Conservation (phyloP, 306 rosid species). For the Pterocarpus macrocarpus region DNA sequence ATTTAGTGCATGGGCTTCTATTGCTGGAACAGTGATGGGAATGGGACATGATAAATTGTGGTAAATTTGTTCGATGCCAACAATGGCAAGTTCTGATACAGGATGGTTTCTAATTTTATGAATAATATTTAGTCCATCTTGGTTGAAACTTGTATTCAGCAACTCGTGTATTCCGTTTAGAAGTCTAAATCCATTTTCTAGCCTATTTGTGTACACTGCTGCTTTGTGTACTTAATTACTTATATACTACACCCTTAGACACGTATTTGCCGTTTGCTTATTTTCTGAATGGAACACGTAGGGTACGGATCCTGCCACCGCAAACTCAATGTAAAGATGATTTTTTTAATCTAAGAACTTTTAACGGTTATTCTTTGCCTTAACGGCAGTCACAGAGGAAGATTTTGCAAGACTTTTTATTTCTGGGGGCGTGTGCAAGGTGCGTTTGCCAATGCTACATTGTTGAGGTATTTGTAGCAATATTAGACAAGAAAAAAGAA, state of each 20-base stretch:
- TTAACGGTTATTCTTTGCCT: neutral
- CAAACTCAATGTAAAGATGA: neutral
- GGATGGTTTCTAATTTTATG: neutral
- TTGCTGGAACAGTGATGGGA: neutral
- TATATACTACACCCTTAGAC: neutral
- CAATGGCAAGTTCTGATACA: neutral
- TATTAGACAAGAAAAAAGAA: no score
- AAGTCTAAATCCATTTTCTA: conserved; percentile 2
- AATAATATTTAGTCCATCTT: neutral
- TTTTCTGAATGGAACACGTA: neutral
- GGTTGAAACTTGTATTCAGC: neutral
- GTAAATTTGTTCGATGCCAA: neutral
- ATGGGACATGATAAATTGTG: neutral
- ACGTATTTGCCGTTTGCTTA: neutral
- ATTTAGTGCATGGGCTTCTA: neutral
- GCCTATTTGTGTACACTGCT: neutral
- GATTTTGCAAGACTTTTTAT: no score
- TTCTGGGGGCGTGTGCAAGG: no score
- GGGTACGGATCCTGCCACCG: neutral
- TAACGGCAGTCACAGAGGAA: no score
- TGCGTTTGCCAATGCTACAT: neutral
- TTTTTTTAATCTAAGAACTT: neutral
- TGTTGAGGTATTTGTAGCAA: neutral
- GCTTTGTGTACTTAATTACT: no score
- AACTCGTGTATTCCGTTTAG: neutral